Evolutionary conservation across 306 rosid species (phyloP), one percentile per base, ranked within the genome.

Genomic region (Rosa chinensis): DNA sequence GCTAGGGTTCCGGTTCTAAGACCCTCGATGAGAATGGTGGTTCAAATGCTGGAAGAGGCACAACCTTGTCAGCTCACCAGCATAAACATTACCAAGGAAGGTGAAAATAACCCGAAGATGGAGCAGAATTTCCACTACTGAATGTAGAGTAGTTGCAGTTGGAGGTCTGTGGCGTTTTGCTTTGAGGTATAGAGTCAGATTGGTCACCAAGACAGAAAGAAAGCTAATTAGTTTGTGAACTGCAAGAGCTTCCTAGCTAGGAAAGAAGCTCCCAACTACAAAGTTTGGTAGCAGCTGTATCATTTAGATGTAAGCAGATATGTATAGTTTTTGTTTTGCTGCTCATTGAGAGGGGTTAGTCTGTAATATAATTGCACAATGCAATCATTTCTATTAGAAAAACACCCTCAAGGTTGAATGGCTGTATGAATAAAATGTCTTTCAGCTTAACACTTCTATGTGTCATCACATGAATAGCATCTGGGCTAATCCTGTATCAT

Each of bases 1-100:
- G 78, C 77, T 0, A 85, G 82, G 63, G 62, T 80, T 58, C 97
- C 97, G 35, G 70, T 86, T 47, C 81, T 90, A 50, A 94, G 98
- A 78, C 98, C 98, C 0, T 92, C 97, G 68, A 94, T 90, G 94
- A 92, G 98, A 86, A 87, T 71, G 88, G 89, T 92, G 45, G 97
- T 94, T 79, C 96, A 94, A 63, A 89, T 94, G 98, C 87, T 94
- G 47, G 97, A 94, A 84, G 92, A 92, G 70, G 90, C 89, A 3
- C 90, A 90, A 18, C 97, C 98, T 74, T 79, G 75, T 56, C 20
- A 76, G n/a, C 82, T 85, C 73, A 42, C 75, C 58, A 63, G 80
- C 84, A 71, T 89, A 10, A 66, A 47, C 74, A 85, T 91, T 55
- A 78, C 70, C 44, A 83, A 83, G 61, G 87, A 81, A 18, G 77